A percentile compares a stretch with the other conserved stretches of the same genome.
Evolutionary conservation across 768 basidiomycete genomes (phyloP).

Genomic region (Panaeolus cyanescens): DNA sequence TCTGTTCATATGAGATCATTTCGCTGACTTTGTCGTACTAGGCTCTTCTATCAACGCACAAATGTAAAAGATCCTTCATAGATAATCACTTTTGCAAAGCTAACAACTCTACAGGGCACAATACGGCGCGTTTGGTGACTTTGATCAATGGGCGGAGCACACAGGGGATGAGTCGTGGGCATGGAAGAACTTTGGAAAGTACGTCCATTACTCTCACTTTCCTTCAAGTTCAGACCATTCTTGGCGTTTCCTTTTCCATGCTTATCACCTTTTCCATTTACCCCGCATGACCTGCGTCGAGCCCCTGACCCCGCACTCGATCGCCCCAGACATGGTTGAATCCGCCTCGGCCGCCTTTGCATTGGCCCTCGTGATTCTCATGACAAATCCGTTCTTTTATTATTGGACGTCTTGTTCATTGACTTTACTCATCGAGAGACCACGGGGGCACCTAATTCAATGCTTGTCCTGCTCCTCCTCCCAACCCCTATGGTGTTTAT

Average conservation of each 20-base stretch:
- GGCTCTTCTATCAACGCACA: conserved; percentile 66
- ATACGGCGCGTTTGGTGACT: conserved; percentile 70
- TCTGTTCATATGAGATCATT: not conserved
- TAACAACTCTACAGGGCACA: conserved; percentile 45
- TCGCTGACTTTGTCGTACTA: not conserved
- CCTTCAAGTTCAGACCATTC: not conserved
- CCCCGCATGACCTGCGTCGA: not conserved
- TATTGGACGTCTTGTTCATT: not conserved
- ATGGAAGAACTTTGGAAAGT: conserved; percentile 56
- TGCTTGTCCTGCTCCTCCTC: not conserved
- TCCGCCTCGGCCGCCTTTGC: not conserved
- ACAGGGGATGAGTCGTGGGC: conserved; percentile 62
- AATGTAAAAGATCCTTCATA: conserved; percentile 29
- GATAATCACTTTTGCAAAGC: not conserved
- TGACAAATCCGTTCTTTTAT: not conserved
- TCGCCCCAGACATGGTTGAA: not conserved
- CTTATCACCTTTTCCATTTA: not conserved
- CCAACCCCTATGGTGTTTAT: not conserved
- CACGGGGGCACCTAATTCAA: not conserved
- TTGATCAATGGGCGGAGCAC: conserved; percentile 63
- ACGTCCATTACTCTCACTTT: conserved; percentile 8
- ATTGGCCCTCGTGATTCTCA: not conserved
- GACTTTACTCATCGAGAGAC: not conserved
- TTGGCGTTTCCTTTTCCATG: not conserved
- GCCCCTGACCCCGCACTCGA: conserved; percentile 1